Evolutionary conservation across 192 early-diverging fungal species (phyloP).

Genomic region (Backusella parvicylindrica): DNA sequence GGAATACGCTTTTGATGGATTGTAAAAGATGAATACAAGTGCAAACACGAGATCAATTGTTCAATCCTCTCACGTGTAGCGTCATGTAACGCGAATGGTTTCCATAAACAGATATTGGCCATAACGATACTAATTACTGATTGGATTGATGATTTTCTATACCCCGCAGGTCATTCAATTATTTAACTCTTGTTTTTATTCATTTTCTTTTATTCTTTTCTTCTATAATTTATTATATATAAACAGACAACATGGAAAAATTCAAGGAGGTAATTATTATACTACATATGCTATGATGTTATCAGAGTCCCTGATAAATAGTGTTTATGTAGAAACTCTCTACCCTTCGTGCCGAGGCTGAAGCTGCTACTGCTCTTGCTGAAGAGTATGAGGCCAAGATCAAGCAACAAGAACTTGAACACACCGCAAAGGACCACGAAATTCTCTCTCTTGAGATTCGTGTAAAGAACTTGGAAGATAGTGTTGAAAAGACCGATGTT

Average conservation of each 20-base stretch:
- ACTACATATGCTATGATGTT: background rate
- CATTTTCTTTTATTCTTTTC: conserved; percentile 8
- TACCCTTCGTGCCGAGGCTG: conserved; percentile 62
- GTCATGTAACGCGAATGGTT: background rate
- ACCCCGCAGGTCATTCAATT: background rate
- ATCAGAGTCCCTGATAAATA: background rate
- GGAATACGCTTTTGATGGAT: background rate
- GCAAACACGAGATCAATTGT: background rate
- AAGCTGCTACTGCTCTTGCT: conserved; percentile 56
- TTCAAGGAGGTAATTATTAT: conserved; percentile 53
- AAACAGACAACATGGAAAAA: conserved; percentile 49
- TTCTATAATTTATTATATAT: conserved; percentile 6
- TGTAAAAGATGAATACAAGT: background rate
- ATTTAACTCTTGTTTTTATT: background rate
- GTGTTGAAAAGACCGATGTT: conserved; percentile 42
- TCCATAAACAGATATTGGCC: conserved; percentile 4
- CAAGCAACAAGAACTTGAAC: conserved; percentile 59
- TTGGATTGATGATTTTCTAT: background rate
- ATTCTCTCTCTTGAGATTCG: conserved; percentile 65
- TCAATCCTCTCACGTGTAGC: background rate
- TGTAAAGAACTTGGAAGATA: conserved; percentile 41
- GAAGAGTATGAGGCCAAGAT: conserved; percentile 58
- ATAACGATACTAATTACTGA: conserved; percentile 1
- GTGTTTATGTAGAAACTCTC: conserved; percentile 54
- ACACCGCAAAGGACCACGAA: conserved; percentile 71